Base-by-base conservation (phyloP, 208 protist species). In the Cochliopodium minus region DNA sequence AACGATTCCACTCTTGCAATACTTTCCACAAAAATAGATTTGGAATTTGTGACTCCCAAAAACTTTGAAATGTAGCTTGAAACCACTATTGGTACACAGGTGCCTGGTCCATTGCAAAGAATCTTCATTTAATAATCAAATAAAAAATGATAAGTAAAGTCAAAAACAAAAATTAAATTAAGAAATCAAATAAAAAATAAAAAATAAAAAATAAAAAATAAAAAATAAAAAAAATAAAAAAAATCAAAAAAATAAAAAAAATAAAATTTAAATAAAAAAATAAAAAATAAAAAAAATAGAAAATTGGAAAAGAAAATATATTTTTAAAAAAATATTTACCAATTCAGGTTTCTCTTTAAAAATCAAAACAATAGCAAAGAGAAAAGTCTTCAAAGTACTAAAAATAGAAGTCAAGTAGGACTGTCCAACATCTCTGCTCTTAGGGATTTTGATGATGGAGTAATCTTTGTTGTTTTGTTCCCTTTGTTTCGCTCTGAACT, bases 31-130 rank as follows among this genome's bases (percentile, higher is more conserved):
- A 30, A 54, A n/a, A 54, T 54, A 17, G 40, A 29, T 40, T 54
- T 54, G 2, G 40, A n/a, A 25, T 29, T 13, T 39, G 36, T 54
- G 23, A 47, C 29, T 22, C 47, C 47, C 4, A 51, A 35, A 51
- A 51, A 51, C 47, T 51, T 36, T 1, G 73, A 51, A 6, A 87
- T 23, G 20, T 79, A 61, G 6, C 66, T 59, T 1, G 79, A 78
- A 9, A 64, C 51, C 17, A 83, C 73, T 10, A 88, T 72, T 13
- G 85, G 85, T 30, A 91, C 63, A 62, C 85, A 91, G 42, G 86
- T 79, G 25, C 82, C 85, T 47, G 85, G 85, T 0, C 85, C 85
- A 59, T 91, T 91, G 6, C 67, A 69, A n/a, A 91, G 66, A 23
- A 54, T 47, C 42, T 47, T 5, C 5, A 38, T 15, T 38, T 38